Percentiles rank a stretch among this genome's conserved stretches.
These are phyloP conservation scores for Wallacemonas sp. DNA, from an alignment of 208 protist genomes.

Conservation along the genomic window DNA sequence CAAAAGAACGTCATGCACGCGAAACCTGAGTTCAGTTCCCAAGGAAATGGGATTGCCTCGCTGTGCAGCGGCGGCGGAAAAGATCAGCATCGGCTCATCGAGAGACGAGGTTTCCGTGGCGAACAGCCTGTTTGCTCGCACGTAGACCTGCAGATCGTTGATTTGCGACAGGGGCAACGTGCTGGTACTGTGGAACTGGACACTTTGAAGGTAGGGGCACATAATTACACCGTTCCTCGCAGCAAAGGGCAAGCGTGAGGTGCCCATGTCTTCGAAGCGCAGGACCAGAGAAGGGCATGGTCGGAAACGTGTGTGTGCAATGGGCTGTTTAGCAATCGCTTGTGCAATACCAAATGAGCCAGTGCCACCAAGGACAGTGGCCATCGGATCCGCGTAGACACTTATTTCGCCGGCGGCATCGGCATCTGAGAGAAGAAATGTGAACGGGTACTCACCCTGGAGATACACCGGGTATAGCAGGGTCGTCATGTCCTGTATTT, in stretches of 20 bases:
- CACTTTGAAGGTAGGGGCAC: neutral
- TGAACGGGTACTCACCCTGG: conserved; percentile 7
- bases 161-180: neutral
- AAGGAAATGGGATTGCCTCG: neutral
- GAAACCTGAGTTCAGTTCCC: neutral
- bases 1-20: conserved; percentile 1
- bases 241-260: neutral
- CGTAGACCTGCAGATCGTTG: neutral
- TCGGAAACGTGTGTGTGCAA: neutral
- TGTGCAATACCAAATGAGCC: neutral
- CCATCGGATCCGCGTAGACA: neutral
- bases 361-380: neutral
- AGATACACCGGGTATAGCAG: neutral
- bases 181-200: neutral
- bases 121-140: neutral
- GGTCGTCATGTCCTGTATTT: neutral
- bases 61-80: neutral
- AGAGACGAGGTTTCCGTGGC: neutral
- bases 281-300: neutral
- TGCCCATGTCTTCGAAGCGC: neutral
- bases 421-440: neutral
- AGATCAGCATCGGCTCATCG: conserved; percentile 10
- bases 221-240: neutral
- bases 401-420: neutral
- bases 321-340: neutral